Conservation (phyloP, 441 rosid species). For the Manihot esculenta region DNA sequence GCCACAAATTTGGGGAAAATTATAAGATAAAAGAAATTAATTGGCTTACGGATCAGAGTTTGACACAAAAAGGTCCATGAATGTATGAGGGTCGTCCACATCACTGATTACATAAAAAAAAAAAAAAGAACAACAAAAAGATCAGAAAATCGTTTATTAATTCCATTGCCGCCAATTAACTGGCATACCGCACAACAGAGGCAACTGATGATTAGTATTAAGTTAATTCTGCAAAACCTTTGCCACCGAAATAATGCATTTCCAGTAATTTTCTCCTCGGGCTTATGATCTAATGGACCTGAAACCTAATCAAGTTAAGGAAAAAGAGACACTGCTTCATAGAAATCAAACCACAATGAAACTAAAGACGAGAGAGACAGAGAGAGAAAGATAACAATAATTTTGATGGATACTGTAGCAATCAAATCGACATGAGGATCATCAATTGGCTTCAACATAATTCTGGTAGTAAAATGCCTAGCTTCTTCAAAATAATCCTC, state of each 20-base stretch:
- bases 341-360: too few species aligned
- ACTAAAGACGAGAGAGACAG: too few species aligned
- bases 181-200: not conserved
- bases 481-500: slow-evolving; percentile 92
- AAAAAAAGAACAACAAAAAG: not conserved
- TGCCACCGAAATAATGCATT: slow-evolving; percentile 90
- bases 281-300: slow-evolving; percentile 61
- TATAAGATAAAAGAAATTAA: not conserved
- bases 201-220: not conserved
- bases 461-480: slow-evolving; percentile 57
- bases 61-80: slow-evolving; percentile 78
- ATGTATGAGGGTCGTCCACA: slow-evolving; percentile 82
- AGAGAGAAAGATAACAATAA: not conserved
- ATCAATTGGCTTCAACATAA: slow-evolving; percentile 84
- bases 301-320: slow-evolving; percentile 47
- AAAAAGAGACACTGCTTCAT: not conserved
- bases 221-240: slow-evolving; percentile 39
- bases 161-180: not conserved
- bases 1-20: not conserved
- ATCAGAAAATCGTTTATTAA: slow-evolving; percentile 1
- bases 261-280: slow-evolving; percentile 62
- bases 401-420: slow-evolving; percentile 69
- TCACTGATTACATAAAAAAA: slow-evolving; percentile 46
- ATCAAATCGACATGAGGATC: slow-evolving; percentile 91
- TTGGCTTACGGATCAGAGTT: slow-evolving; percentile 70